phyloP scores from a whole-genome alignment of 176 grass and related monocot genomes.

The Phoenix roebelenii region DNA sequence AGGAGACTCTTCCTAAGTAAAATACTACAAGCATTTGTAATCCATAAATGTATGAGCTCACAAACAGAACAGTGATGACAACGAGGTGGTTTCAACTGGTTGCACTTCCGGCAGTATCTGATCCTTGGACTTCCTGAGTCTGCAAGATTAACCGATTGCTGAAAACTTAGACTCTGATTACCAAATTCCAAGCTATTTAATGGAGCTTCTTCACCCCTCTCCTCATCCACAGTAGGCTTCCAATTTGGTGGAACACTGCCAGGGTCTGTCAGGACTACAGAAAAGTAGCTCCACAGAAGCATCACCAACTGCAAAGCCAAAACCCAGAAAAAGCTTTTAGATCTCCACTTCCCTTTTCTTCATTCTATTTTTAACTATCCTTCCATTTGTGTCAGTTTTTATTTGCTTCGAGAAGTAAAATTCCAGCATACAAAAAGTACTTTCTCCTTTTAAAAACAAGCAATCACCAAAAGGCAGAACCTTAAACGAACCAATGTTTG shows the following conservation, averaged over 20 bases:
- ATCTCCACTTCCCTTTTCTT: no score
- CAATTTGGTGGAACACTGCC: conserved; percentile 74
- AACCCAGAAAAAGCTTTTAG: not conserved
- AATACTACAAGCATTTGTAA: no score
- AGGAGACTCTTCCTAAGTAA: no score
- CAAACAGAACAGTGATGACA: conserved; percentile 99
- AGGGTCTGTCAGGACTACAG: conserved; percentile 72
- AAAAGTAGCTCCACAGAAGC: conserved; percentile 96
- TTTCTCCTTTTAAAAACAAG: no score
- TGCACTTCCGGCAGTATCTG: conserved; percentile 90
- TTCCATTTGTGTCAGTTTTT: no score
- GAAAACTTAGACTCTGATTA: conserved; percentile 38
- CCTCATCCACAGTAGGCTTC: conserved; percentile 74
- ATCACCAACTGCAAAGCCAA: conserved; percentile 53
- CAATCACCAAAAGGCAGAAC: no score
- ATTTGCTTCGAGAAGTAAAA: no score
- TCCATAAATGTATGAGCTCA: conserved; percentile 28
- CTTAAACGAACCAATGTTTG: no score
- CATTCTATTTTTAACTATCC: no score
- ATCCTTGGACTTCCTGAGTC: conserved; percentile 36
- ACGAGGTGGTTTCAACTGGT: conserved; percentile 83
- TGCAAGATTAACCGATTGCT: conserved; percentile 34
- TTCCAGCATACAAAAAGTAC: no score
- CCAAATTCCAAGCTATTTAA: conserved; percentile 44
- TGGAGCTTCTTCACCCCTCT: conserved; percentile 67